A percentile compares a stretch with the other conserved stretches of the same genome.
Evolutionary conservation across 2,329 filamentous ascomycete genomes (phyloP).

Genomic region (Ophiocordyceps sinensis): DNA sequence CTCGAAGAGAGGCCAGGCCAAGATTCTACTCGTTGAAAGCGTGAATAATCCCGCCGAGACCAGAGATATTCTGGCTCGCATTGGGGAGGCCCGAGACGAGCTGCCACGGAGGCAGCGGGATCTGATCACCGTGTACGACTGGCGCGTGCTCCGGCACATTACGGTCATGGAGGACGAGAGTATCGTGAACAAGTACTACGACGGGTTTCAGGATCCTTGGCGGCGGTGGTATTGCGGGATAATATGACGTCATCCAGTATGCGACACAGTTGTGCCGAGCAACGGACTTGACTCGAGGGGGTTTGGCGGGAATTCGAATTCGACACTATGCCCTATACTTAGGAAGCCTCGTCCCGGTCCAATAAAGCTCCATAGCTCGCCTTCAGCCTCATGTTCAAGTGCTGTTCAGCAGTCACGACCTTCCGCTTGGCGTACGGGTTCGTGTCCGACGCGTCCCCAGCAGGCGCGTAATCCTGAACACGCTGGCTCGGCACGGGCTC

Average conservation of each 20-base stretch:
- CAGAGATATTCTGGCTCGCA: slow-evolving; percentile 15
- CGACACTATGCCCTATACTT: neutral
- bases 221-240: slow-evolving; percentile 28
- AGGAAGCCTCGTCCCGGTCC: slow-evolving; percentile 4
- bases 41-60: slow-evolving; percentile 15
- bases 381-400: slow-evolving; percentile 44
- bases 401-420: slow-evolving; percentile 48
- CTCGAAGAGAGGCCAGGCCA: slow-evolving; percentile 1
- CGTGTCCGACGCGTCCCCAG: slow-evolving; percentile 13
- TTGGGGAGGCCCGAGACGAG: slow-evolving; percentile 15
- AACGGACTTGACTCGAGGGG: no score
- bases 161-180: slow-evolving; percentile 21
- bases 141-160: slow-evolving; percentile 28
- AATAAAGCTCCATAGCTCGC: slow-evolving; percentile 35
- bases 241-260: slow-evolving; percentile 12
- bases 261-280: neutral
- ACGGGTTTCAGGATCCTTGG: slow-evolving; percentile 25
- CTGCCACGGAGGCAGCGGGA: slow-evolving; percentile 14
- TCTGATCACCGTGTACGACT: slow-evolving; percentile 31
- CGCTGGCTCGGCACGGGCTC: slow-evolving; percentile 45
- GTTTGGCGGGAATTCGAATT: no score
- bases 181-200: slow-evolving; percentile 16
- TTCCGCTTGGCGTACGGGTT: slow-evolving; percentile 38
- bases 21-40: slow-evolving; percentile 28
- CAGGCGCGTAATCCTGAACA: slow-evolving; percentile 28